Percentiles rank a stretch among this genome's conserved stretches.
phyloP scores from a whole-genome alignment of 306 rosid species.

The Inga oerstediana region DNA sequence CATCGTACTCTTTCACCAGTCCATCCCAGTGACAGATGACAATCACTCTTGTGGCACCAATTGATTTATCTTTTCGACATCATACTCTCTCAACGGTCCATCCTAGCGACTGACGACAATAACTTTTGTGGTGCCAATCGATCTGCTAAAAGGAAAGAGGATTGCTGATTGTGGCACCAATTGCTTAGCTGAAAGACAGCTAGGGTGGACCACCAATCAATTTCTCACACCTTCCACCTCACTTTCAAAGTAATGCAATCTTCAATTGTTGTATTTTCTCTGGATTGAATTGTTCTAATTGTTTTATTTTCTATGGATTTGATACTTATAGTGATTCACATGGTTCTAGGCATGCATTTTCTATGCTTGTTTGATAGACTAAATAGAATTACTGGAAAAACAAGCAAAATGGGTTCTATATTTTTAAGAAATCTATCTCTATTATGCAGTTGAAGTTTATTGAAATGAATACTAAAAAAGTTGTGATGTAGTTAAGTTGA shows the following conservation, averaged over 20 bases:
- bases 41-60: no score
- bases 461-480: background rate
- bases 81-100: no score
- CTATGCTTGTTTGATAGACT: background rate
- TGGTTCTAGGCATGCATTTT: background rate
- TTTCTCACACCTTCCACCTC: no score
- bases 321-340: constrained; percentile 6
- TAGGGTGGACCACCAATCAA: no score
- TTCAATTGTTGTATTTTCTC: constrained; percentile 43
- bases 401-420: background rate
- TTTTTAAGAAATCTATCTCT: constrained; percentile 19
- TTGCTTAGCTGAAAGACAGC: accelerated
- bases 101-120: no score
- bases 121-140: no score
- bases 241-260: constrained; percentile 44
- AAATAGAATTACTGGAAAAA: background rate
- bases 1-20: no score
- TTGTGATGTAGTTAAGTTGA: background rate
- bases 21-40: no score
- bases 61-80: no score
- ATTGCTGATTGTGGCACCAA: no score
- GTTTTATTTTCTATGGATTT: constrained; percentile 14
- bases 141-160: no score
- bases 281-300: constrained; percentile 93
- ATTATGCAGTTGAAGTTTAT: constrained; percentile 13